Evolutionary conservation across 768 basidiomycete genomes (phyloP).

Genomic region (Boletus subparvulus): DNA sequence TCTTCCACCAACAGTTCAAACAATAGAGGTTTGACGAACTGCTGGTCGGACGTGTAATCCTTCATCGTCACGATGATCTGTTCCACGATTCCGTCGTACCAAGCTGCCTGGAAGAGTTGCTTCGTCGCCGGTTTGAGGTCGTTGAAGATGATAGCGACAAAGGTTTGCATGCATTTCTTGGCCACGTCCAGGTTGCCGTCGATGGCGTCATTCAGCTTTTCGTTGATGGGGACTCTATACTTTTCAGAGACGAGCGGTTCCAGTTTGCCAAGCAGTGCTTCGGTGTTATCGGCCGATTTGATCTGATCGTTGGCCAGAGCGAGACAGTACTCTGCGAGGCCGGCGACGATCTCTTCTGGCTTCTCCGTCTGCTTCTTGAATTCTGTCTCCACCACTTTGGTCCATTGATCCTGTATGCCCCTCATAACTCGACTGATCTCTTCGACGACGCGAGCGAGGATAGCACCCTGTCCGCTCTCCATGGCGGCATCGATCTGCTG

Average conservation of each 20-base stretch:
- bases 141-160: constrained; percentile 94
- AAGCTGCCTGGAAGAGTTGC: constrained; percentile 73
- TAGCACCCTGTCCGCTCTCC: constrained; percentile 93
- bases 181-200: constrained; percentile 98
- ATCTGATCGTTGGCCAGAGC: constrained; percentile 98
- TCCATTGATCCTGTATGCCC: constrained; percentile 84
- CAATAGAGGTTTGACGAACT: constrained; percentile 85
- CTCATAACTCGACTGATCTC: constrained; percentile 92
- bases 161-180: constrained; percentile 92
- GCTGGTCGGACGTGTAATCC: constrained; percentile 94
- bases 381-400: constrained; percentile 77
- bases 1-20: constrained; percentile 93
- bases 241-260: constrained; percentile 93
- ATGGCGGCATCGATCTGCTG: constrained; percentile 93
- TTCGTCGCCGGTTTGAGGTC: constrained; percentile 89
- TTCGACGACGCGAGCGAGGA: constrained; percentile 85
- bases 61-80: constrained; percentile 94
- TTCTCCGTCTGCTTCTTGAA: constrained; percentile 86
- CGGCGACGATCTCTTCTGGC: constrained; percentile 82
- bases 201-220: constrained; percentile 91
- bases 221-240: constrained; percentile 79
- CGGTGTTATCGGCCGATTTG: constrained; percentile 92
- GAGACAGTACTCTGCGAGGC: constrained; percentile 93
- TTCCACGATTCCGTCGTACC: constrained; percentile 88
- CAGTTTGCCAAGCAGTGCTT: constrained; percentile 78